These are phyloP conservation scores for Carex pumila DNA, from an alignment of 176 grass and related monocot genomes.

Conservation along the genomic window DNA sequence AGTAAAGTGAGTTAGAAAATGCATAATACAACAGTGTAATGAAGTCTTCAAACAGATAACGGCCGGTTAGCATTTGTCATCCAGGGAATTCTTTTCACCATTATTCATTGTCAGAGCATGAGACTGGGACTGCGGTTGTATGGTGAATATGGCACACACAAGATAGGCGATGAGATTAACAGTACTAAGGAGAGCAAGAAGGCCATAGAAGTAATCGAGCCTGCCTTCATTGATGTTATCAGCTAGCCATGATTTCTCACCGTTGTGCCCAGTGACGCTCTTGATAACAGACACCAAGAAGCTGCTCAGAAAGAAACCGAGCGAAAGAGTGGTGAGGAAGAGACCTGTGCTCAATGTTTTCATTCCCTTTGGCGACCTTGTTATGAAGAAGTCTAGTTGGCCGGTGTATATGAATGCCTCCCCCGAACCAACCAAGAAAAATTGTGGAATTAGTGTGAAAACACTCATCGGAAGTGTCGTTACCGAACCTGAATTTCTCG, in stretches of 20 bases:
- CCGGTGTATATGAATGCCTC: conserved; percentile 89
- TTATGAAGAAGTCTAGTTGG: conserved; percentile 91
- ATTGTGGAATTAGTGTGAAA: conserved; percentile 62
- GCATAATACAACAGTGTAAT: not conserved
- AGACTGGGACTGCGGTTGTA: conserved; percentile 9
- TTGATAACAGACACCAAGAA: conserved; percentile 62
- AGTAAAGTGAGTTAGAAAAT: not conserved
- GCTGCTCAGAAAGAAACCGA: conserved; percentile 80
- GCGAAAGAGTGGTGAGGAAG: conserved; percentile 62
- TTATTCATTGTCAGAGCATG: not conserved
- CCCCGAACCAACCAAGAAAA: conserved; percentile 68
- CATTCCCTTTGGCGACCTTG: conserved; percentile 72
- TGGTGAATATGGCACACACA: conserved; percentile 32
- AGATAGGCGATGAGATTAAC: conserved; percentile 50
- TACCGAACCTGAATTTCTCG: not conserved
- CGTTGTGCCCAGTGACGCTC: conserved; percentile 17
- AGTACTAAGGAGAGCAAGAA: conserved; percentile 42
- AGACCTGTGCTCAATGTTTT: conserved; percentile 90
- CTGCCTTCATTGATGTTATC: conserved; percentile 65
- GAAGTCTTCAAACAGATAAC: not conserved
- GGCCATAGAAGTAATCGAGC: conserved; percentile 66
- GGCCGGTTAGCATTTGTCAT: conserved; percentile 9
- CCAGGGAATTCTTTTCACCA: not conserved
- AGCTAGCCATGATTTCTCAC: conserved; percentile 42
- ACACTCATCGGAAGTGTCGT: conserved; percentile 51